phyloP scores from a whole-genome alignment of 257 asterid species.

The Datura wrightii region DNA sequence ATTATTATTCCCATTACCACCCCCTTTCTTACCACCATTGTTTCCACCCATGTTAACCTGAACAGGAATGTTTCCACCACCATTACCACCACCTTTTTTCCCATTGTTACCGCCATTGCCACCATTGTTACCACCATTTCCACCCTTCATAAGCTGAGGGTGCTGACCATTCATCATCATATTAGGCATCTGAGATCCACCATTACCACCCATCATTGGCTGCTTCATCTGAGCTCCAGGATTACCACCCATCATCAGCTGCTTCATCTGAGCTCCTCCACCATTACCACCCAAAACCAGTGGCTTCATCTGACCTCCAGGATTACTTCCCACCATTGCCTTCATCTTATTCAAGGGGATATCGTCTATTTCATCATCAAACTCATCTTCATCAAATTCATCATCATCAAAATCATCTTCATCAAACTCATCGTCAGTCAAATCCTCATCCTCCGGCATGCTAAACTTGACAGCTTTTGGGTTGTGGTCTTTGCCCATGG shows the following conservation, averaged over 20 bases:
- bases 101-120: conserved; percentile 35
- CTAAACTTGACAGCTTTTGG: conserved; percentile 65
- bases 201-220: conserved; percentile 48
- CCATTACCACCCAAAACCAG: conserved; percentile 47
- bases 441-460: conserved; percentile 59
- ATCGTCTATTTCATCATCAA: conserved; percentile 69
- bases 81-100: conserved; percentile 51
- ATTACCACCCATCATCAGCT: conserved; percentile 51
- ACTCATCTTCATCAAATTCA: conserved; percentile 49
- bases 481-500: conserved; percentile 44
- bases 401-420: conserved; percentile 47
- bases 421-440: conserved; percentile 53
- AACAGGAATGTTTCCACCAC: conserved; percentile 49
- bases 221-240: conserved; percentile 44
- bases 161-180: conserved; percentile 36
- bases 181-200: conserved; percentile 49
- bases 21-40: conserved; percentile 51
- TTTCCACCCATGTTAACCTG: conserved; percentile 59
- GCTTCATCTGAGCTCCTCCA: conserved; percentile 39
- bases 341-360: conserved; percentile 47
- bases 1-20: conserved; percentile 53
- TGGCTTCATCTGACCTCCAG: conserved; percentile 34
- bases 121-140: conserved; percentile 31
- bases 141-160: conserved; percentile 29
- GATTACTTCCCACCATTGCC: conserved; percentile 37